Conservation (phyloP, 2,329 filamentous ascomycete species). For the Lachnellula subtilissima region DNA sequence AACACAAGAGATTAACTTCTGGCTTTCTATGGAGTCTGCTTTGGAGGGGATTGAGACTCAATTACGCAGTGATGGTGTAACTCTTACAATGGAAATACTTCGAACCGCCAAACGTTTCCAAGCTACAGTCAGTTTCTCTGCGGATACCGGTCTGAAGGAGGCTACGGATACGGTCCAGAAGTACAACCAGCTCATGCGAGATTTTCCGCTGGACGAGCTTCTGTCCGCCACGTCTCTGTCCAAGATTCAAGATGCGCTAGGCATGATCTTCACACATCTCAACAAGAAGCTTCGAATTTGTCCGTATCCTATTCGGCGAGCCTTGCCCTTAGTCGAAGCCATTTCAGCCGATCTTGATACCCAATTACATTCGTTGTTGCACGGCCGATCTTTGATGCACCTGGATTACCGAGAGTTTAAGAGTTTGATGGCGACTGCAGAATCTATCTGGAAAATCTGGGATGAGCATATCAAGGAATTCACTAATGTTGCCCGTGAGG, state of each 20-base stretch:
- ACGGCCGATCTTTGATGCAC: constrained; percentile 84
- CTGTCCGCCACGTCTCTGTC: constrained; percentile 83
- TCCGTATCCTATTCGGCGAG: constrained; percentile 88
- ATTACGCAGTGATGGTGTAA: constrained; percentile 81
- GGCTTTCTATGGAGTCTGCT: constrained; percentile 93
- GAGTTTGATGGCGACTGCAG: constrained; percentile 74
- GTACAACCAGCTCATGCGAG: constrained; percentile 98
- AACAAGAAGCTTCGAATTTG: constrained; percentile 98
- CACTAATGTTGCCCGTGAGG: constrained; percentile 93
- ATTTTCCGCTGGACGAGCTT: constrained; percentile 93
- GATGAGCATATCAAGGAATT: constrained; percentile 97
- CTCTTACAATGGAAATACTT: constrained; percentile 87
- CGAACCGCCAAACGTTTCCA: constrained; percentile 98
- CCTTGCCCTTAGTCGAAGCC: constrained; percentile 89
- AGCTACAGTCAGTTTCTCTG: constrained; percentile 92
- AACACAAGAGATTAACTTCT: constrained; percentile 98
- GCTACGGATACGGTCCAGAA: constrained; percentile 95
- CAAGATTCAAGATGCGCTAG: constrained; percentile 84
- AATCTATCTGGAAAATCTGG: constrained; percentile 86
- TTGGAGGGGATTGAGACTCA: constrained; percentile 89
- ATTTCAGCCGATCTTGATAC: constrained; percentile 91
- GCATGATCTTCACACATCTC: constrained; percentile 86
- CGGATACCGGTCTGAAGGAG: constrained; percentile 94
- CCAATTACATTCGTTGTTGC: constrained; percentile 77
- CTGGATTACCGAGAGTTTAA: constrained; percentile 89